Conservation (phyloP, 306 rosid species). For the Malus sylvestris region DNA sequence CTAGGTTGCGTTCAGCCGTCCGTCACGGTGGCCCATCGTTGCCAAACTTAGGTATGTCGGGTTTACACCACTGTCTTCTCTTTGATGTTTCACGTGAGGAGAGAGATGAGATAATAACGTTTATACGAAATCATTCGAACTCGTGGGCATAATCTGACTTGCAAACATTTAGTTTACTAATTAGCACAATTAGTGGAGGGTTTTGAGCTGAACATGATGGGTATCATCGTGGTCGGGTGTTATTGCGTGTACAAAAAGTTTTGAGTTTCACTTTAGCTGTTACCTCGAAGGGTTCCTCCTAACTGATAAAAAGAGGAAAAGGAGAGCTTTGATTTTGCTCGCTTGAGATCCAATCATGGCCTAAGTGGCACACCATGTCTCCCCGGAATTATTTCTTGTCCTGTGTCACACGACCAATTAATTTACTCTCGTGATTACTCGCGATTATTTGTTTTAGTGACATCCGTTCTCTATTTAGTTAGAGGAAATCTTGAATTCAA, state of each 20-base stretch:
- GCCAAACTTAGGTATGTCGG: neutral
- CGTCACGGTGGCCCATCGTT: neutral
- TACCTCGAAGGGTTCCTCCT: constrained; percentile 27
- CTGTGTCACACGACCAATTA: neutral
- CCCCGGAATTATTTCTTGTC: constrained; percentile 26
- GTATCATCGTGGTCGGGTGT: constrained; percentile 44
- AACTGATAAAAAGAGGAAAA: constrained; percentile 9
- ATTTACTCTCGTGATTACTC: neutral
- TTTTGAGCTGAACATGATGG: neutral
- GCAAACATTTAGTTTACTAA: neutral
- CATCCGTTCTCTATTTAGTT: neutral
- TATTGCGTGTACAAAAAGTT: constrained; percentile 34
- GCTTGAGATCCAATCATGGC: constrained; percentile 23
- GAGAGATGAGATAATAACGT: too few relatives aligned
- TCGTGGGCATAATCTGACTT: neutral
- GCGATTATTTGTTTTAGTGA: too few relatives aligned
- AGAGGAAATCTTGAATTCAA: neutral
- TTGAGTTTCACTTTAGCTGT: constrained; percentile 9
- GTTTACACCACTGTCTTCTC: neutral
- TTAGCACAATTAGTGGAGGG: neutral
- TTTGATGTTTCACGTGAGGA: neutral
- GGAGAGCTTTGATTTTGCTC: constrained; percentile 20
- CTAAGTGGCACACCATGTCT: constrained; percentile 33
- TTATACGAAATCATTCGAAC: neutral
- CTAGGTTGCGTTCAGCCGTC: neutral